Evolutionary conservation across 345 rosid species (phyloP), one percentile per base, ranked within the genome.

Genomic region (Pistacia integerrima): DNA sequence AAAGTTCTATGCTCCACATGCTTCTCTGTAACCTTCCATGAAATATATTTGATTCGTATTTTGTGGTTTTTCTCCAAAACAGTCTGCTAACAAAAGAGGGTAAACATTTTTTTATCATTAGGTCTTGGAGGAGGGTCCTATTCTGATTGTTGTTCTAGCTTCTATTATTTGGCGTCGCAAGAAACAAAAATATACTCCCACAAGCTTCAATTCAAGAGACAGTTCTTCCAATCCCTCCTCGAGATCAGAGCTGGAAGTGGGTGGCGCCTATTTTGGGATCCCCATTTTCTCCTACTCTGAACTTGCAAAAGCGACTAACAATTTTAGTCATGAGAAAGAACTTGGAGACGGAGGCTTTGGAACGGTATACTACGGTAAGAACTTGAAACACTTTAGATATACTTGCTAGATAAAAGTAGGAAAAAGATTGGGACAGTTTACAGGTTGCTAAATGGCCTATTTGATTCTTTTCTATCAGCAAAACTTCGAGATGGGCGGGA

Each of bases 261-360:
- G 80, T 52, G 60, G 74, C 17, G 51, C 71, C 71, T 83, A 77
- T 75, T 86, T 85, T 46, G 77, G 86, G 58, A 83, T 87, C 61
- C 89, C 87, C 35, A 78, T 88, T 73, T 90, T 90, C 90, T 80
- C 91, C 33, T 83, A 82, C 3, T 22, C 46, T 14, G 94, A 92
- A 77, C 97, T 92, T 66, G 86, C 86, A 76, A 78, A 86, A 82
- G 91, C 93, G 11, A 89, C 97, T 38, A 64, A 83, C 69, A 73
- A 86, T 76, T 92, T 88, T 48, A 81, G 82, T 18, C 58, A 69
- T 74, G 83, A 80, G 0, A 83, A 83, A 63, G 81, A 84, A 74
- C 85, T 92, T 12, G 97, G 94, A 70, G 91, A 87, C 79, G 94
- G 97, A 57, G 97, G 97, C 35, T 90, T 81, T 72, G 97, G 97